phyloP scores from a whole-genome alignment of 805 yeast species.

The Diddensiella santjacobensis region DNA sequence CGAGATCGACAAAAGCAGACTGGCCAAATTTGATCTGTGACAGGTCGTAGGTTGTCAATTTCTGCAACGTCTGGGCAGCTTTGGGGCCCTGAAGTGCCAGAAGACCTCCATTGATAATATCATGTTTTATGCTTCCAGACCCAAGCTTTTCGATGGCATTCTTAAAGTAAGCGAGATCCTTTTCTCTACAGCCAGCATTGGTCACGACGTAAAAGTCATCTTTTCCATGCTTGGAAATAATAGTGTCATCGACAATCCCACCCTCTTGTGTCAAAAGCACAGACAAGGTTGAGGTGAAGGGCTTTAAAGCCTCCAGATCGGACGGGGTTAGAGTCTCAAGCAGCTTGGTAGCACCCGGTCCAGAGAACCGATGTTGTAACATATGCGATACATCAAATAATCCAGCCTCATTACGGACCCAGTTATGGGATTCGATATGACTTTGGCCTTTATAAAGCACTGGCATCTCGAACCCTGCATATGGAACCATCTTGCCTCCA shows the following conservation, averaged over 20 bases:
- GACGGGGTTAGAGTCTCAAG: constrained; percentile 85
- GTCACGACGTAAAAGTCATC: constrained; percentile 82
- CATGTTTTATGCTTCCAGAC: constrained; percentile 33
- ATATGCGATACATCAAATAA: constrained; percentile 95
- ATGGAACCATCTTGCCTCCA: constrained; percentile 91
- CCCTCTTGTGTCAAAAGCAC: constrained; percentile 73
- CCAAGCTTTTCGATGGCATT: constrained; percentile 43
- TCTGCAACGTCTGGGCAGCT: constrained; percentile 64
- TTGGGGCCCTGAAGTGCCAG: constrained; percentile 93
- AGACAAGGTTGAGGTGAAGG: constrained; percentile 66
- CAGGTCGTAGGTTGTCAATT: constrained; percentile 58
- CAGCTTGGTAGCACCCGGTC: constrained; percentile 62
- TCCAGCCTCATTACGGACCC: constrained; percentile 89
- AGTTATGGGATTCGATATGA: constrained; percentile 88
- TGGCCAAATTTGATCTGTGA: constrained; percentile 70
- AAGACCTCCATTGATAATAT: constrained; percentile 57
- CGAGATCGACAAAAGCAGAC: constrained; percentile 46
- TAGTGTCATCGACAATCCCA: constrained; percentile 88
- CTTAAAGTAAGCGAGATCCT: constrained; percentile 65
- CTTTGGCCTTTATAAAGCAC: constrained; percentile 78
- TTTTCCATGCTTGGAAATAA: constrained; percentile 76
- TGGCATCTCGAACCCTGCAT: constrained; percentile 97
- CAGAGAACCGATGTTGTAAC: constrained; percentile 82
- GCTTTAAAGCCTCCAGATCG: constrained; percentile 57
- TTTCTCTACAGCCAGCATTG: constrained; percentile 90